phyloP scores from a whole-genome alignment of 75 land plant species.

The Cryptomeria japonica region DNA sequence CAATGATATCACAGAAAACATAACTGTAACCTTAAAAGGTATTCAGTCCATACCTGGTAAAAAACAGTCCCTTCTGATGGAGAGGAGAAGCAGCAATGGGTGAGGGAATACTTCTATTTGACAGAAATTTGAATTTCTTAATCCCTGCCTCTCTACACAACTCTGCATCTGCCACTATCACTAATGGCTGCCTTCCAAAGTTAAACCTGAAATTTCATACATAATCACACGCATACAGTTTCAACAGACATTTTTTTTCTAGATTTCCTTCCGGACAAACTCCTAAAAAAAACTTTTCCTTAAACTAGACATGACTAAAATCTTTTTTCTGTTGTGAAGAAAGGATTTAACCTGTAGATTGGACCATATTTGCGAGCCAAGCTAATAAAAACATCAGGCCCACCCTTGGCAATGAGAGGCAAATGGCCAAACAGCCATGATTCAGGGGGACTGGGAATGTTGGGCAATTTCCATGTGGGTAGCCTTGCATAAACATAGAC shows the following conservation, averaged over 20 bases:
- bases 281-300: too few species aligned
- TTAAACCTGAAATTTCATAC: constrained; percentile 46
- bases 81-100: constrained; percentile 63
- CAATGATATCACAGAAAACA: too few species aligned
- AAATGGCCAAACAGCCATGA: constrained; percentile 56
- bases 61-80: constrained; percentile 72
- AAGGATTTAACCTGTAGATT: constrained; percentile 48
- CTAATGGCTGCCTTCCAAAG: constrained; percentile 77
- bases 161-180: constrained; percentile 72
- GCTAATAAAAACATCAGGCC: constrained; percentile 53
- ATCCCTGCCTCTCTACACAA: constrained; percentile 68
- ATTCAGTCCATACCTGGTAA: constrained; percentile 44
- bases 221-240: too few species aligned
- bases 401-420: constrained; percentile 56
- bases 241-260: too few species aligned
- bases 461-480: constrained; percentile 45
- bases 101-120: constrained; percentile 71
- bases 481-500: not conserved
- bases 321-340: not conserved
- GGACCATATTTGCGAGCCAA: constrained; percentile 66
- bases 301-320: too few species aligned
- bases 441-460: constrained; percentile 60
- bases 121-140: constrained; percentile 60
- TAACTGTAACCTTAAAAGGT: too few species aligned
- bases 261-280: too few species aligned